A percentile compares a stretch with the other conserved stretches of the same genome.
Conservation (phyloP, 2,329 filamentous ascomycete species). For the Aspergillus sp. region DNA sequence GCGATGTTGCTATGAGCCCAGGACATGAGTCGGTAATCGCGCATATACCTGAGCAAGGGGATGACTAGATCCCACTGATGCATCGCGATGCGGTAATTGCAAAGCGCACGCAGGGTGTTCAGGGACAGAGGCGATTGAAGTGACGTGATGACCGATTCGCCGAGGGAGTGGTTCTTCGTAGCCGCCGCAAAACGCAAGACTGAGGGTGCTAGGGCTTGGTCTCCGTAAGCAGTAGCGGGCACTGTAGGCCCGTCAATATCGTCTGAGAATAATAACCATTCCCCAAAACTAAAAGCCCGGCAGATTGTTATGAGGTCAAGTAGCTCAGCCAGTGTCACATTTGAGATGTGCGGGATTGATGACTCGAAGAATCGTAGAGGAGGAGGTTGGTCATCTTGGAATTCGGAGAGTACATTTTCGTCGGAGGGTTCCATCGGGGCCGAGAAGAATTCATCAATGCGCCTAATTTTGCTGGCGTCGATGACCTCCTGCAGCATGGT, state of each 20-base stretch:
- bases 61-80: constrained; percentile 41
- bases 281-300: constrained; percentile 54
- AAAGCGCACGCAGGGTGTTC: constrained; percentile 42
- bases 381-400: constrained; percentile 23
- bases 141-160: constrained; percentile 33
- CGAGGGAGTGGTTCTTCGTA: constrained; percentile 48
- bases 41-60: constrained; percentile 39
- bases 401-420: constrained; percentile 23
- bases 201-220: constrained; percentile 56
- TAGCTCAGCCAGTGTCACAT: constrained; percentile 53
- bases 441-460: constrained; percentile 40
- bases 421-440: constrained; percentile 24
- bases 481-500: constrained; percentile 39
- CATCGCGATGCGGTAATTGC: constrained; percentile 39
- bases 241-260: constrained; percentile 62
- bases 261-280: constrained; percentile 57
- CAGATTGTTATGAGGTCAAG: constrained; percentile 56
- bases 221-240: constrained; percentile 47
- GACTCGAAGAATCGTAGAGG: constrained; percentile 30
- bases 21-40: constrained; percentile 37
- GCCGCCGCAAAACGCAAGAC: constrained; percentile 60
- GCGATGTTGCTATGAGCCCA: constrained; percentile 46
- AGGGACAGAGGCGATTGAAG: constrained; percentile 38
- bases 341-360: constrained; percentile 48
- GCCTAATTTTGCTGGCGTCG: constrained; percentile 41